These are phyloP conservation scores for Aspergillus ostianus DNA, from an alignment of 495 filamentous ascomycete genomes.

Conservation along the genomic window DNA sequence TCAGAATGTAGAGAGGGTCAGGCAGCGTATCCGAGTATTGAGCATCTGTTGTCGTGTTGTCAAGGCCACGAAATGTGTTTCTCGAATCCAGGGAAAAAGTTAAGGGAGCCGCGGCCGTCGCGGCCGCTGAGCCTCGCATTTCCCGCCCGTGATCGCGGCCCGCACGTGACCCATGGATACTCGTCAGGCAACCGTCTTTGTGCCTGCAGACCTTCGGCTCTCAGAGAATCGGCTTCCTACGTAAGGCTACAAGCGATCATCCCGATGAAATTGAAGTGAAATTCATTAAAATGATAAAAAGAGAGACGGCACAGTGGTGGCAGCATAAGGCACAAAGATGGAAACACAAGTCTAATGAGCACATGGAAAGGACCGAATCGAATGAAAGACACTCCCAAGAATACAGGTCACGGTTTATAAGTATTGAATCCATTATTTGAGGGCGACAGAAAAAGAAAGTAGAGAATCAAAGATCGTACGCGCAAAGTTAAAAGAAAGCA, in stretches of 20 bases:
- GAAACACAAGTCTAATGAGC: conserved; percentile 27
- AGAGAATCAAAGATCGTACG: conserved; percentile 8
- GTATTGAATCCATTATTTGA: conserved; percentile 29
- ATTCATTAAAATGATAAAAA: background rate
- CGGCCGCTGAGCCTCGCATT: background rate
- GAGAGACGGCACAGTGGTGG: conserved; percentile 11
- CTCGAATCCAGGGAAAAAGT: background rate
- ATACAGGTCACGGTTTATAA: conserved; percentile 23
- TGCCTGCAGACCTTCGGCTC: background rate
- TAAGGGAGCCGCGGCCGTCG: background rate
- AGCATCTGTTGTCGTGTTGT: background rate
- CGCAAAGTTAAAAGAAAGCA: conserved; percentile 13
- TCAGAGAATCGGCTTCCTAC: no score
- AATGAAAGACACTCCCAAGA: conserved; percentile 22
- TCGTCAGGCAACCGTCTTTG: background rate
- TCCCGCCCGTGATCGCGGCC: background rate
- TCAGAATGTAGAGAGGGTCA: conserved; percentile 5
- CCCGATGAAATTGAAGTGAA: background rate
- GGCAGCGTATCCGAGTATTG: background rate
- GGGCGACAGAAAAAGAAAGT: conserved; percentile 16
- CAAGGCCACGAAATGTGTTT: background rate
- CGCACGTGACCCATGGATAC: background rate
- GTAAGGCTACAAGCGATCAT: background rate
- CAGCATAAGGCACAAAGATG: conserved; percentile 16
- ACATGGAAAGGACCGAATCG: conserved; percentile 16